Evolutionary conservation across 345 rosid genomes (phyloP), one percentile per base, ranked within the genome.

Genomic region (Melastoma malabathricum): DNA sequence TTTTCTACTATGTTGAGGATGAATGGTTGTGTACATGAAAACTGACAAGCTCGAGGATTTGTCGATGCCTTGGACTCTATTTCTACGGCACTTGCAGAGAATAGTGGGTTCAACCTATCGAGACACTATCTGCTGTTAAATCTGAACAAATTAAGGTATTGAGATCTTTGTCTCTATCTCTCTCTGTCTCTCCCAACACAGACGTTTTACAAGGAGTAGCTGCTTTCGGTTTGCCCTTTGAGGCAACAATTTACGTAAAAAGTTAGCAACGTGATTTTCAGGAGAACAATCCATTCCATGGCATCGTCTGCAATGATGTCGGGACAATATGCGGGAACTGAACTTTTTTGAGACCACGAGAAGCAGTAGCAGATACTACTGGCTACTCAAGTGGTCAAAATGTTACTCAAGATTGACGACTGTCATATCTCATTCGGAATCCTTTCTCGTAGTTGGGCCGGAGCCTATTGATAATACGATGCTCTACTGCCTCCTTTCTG

Each of bases 381-480:
- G 34, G 97, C 99, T n/a, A 93, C 97, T 9, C 97, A 93, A 66
- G 99, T 93, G 47, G 97, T 93, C 38, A 93, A 93, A 75, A 93
- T 92, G 98, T 84, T 92, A 15, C 58, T 92, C 53, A 92, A 92
- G 70, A 92, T 88, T 23, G 98, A 92, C 15, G 98, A 92, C n/a
- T 70, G 97, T 92, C 50, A 92, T 92, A 59, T 76, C 94, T 18
- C 92, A 92, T 3, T 64, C 82, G 3, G 84, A 87, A 2, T 89
- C 67, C n/a, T n/a, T n/a, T n/a, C n/a, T n/a, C n/a, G 25, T 1
- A 22, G 2, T 22, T 22, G 2, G 25, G 25, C 2, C 25, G 25
- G 2, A 22, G 25, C 4, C 25, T 22, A 22, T 22, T 1, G 25
- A 22, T 22, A 22, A 22, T 22, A 4, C 25, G 4, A 22, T 22